Percentiles rank a stretch among this genome's conserved stretches.
Evolutionary conservation across 345 rosid species (phyloP).

Genomic region (Conringia planisiliqua): DNA sequence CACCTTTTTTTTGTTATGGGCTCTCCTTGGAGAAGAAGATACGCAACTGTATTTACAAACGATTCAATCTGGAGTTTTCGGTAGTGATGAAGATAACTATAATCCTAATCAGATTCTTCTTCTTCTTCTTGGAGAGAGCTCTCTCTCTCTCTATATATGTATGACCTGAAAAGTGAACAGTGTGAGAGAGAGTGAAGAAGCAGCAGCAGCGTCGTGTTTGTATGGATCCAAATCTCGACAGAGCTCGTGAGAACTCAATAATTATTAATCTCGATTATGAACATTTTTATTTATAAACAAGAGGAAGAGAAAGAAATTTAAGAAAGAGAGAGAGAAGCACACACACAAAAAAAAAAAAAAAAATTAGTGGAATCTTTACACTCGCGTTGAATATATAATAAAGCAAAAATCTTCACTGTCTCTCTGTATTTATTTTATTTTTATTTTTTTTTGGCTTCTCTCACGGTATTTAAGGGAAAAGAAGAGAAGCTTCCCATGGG

Average conservation of each 20-base stretch:
- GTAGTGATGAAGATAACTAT: neutral
- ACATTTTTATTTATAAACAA: neutral
- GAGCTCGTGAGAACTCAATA: slow-evolving; percentile 35
- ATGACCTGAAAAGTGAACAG: too few relatives aligned
- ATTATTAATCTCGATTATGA: neutral
- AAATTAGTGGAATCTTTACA: slow-evolving; percentile 1
- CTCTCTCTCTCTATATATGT: neutral
- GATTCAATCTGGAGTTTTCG: slow-evolving; percentile 22
- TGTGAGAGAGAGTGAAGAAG: slow-evolving; percentile 27
- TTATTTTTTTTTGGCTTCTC: neutral
- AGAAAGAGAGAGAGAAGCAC: neutral
- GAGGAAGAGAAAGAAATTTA: neutral
- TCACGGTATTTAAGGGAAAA: slow-evolving; percentile 20
- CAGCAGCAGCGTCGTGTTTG: slow-evolving; percentile 20
- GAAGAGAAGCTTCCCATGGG: slow-evolving; percentile 30
- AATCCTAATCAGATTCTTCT: neutral
- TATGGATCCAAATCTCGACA: slow-evolving; percentile 48
- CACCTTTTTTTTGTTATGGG: neutral
- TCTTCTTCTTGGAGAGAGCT: neutral
- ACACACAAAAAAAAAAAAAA: too few relatives aligned
- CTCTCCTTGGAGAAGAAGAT: slow-evolving; percentile 31
- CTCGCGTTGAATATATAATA: slow-evolving; percentile 11
- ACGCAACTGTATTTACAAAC: slow-evolving; percentile 22
- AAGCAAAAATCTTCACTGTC: neutral
- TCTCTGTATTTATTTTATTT: neutral